These are phyloP conservation scores for Boletus insuetus DNA, from an alignment of 768 basidiomycete genomes.

Conservation along the genomic window DNA sequence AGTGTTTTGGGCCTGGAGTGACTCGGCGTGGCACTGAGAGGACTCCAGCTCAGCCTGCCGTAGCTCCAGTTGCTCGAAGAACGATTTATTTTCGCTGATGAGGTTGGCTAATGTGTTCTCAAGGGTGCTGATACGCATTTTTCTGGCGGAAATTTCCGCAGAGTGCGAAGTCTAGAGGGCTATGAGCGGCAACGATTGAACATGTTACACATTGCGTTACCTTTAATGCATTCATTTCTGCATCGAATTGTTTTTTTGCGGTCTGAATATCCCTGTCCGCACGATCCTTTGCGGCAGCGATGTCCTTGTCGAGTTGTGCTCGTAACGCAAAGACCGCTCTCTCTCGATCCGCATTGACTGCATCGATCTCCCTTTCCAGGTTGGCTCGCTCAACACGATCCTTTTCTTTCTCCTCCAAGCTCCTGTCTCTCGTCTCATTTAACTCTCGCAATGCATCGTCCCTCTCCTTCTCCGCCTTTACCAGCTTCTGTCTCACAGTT, in stretches of 20 bases:
- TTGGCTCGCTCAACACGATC: conserved; percentile 46
- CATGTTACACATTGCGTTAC: conserved; percentile 36
- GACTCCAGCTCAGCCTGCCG: conserved; percentile 91
- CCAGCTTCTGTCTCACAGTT: conserved; percentile 94
- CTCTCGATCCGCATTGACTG: conserved; percentile 59
- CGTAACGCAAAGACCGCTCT: conserved; percentile 56
- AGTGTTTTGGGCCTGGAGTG: conserved; percentile 70
- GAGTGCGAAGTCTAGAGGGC: conserved; percentile 56
- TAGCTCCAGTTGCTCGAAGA: conserved; percentile 85
- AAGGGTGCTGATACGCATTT: conserved; percentile 62
- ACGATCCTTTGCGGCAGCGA: conserved; percentile 55
- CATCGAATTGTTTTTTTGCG: conserved; percentile 69
- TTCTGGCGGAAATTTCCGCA: conserved; percentile 62
- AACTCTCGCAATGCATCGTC: conserved; percentile 73
- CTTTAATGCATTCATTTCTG: conserved; percentile 73
- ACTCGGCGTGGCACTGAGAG: conserved; percentile 70
- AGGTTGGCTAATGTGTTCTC: conserved; percentile 70
- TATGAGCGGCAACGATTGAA: neutral
- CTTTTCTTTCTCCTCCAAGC: conserved; percentile 45
- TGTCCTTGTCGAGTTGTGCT: conserved; percentile 71
- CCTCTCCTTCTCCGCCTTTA: conserved; percentile 92
- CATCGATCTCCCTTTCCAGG: conserved; percentile 64
- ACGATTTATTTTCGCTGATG: conserved; percentile 67
- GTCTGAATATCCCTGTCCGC: conserved; percentile 72
- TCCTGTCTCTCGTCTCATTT: conserved; percentile 49